Percentiles rank a stretch among this genome's conserved stretches.
These are phyloP conservation scores for Nemania sp. DNA, from an alignment of 2,329 filamentous ascomycete genomes.

Conservation along the genomic window DNA sequence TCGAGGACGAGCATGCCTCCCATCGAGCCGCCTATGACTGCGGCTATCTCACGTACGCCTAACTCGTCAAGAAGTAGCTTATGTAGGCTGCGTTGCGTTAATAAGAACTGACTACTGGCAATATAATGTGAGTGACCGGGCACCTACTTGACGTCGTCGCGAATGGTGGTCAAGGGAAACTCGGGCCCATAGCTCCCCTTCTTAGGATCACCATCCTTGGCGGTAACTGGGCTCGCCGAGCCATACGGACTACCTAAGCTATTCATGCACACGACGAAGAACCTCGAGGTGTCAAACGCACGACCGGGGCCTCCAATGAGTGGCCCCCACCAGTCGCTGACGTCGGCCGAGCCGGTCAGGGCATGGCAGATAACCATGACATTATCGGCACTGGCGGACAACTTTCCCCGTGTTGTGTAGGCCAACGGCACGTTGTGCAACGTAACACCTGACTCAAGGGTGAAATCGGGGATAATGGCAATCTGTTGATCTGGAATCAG, in stretches of 20 bases:
- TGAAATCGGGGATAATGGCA: slow-evolving; percentile 85
- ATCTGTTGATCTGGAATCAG: slow-evolving; percentile 89
- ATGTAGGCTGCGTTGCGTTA: slow-evolving; percentile 63
- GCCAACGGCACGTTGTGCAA: slow-evolving; percentile 76
- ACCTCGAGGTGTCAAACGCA: slow-evolving; percentile 79
- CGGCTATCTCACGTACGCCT: slow-evolving; percentile 76
- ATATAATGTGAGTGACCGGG: slow-evolving; percentile 3
- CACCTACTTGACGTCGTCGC: slow-evolving; percentile 89
- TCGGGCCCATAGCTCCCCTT: slow-evolving; percentile 89
- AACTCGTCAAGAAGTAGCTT: slow-evolving; percentile 79
- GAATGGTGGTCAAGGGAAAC: slow-evolving; percentile 91
- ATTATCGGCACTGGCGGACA: slow-evolving; percentile 65
- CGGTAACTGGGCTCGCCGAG: slow-evolving; percentile 85
- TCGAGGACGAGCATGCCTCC: slow-evolving; percentile 91
- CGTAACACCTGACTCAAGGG: slow-evolving; percentile 87
- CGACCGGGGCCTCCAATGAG: slow-evolving; percentile 76
- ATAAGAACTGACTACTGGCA: slow-evolving; percentile 27
- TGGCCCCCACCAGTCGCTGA: slow-evolving; percentile 87
- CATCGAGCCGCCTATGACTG: slow-evolving; percentile 82
- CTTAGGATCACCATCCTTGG: slow-evolving; percentile 76
- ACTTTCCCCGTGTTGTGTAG: slow-evolving; percentile 67
- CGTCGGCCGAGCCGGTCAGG: slow-evolving; percentile 82
- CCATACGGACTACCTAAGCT: slow-evolving; percentile 85
- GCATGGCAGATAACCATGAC: slow-evolving; percentile 82
- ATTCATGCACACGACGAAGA: slow-evolving; percentile 87